Conservation (phyloP, 768 basidiomycete genomes). For the Zangia roseola region DNA sequence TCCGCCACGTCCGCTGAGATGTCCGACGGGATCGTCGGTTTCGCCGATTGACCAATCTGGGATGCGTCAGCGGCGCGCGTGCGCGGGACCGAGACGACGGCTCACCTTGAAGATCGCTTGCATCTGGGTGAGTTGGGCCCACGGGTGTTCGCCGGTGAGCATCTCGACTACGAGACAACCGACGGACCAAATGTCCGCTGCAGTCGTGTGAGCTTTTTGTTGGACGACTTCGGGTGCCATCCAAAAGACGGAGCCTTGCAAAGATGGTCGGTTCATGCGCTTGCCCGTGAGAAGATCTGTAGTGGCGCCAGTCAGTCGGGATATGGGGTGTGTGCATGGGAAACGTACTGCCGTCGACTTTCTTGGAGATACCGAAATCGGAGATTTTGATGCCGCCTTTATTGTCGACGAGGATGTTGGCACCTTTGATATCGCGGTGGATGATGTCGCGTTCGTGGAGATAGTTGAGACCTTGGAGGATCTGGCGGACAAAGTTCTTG, state of each 20-base stretch:
- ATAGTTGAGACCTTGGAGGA: slow-evolving; percentile 84
- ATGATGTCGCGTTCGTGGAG: slow-evolving; percentile 93
- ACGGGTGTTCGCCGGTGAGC: slow-evolving; percentile 94
- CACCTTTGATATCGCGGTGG: slow-evolving; percentile 98
- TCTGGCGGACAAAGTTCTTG: slow-evolving; percentile 90
- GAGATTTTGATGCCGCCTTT: slow-evolving; percentile 98
- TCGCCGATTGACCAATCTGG: slow-evolving; percentile 89
- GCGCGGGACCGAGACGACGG: neutral
- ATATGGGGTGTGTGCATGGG: slow-evolving; percentile 15
- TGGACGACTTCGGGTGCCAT: slow-evolving; percentile 99
- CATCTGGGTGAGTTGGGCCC: slow-evolving; percentile 96
- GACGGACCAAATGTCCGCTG: slow-evolving; percentile 96
- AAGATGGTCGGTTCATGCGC: slow-evolving; percentile 82
- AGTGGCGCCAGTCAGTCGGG: neutral
- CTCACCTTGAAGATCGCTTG: slow-evolving; percentile 95
- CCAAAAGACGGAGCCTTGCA: slow-evolving; percentile 99
- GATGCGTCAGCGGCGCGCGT: neutral
- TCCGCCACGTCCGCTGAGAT: slow-evolving; percentile 86
- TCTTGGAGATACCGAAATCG: slow-evolving; percentile 96
- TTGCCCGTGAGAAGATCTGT: slow-evolving; percentile 53
- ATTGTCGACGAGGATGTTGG: slow-evolving; percentile 97
- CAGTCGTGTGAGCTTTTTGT: slow-evolving; percentile 86
- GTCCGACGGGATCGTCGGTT: slow-evolving; percentile 87
- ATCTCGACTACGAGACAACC: slow-evolving; percentile 95
- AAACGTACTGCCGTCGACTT: slow-evolving; percentile 89